Evolutionary conservation across 2,329 filamentous ascomycete species (phyloP), one percentile per base, ranked within the genome.

Genomic region (Penicillium sp.): DNA sequence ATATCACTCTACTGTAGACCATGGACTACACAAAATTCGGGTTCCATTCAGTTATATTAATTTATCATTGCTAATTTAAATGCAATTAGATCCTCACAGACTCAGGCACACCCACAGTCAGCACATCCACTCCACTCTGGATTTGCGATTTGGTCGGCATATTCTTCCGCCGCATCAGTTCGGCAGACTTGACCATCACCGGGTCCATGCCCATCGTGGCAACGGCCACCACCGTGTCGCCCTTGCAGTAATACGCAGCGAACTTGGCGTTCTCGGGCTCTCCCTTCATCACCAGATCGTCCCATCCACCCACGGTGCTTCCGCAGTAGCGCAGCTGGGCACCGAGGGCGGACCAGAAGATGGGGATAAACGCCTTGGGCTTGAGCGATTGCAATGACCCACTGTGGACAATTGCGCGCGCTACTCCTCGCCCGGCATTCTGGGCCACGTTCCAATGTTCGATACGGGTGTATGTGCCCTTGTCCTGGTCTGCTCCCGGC

Each of bases 361-460:
- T 80, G 0, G 93, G 93, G 51, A 93, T 91, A 70, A 95, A 96
- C 2, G 80, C 75, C 60, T 86, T 82, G 1, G 82, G 75, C 54
- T 77, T 76, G 40, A 77, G 67, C 7, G 77, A 59, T 3, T 55
- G 55, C 70, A 47, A 6, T 58, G 53, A 15, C 57, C 53, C 0
- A 84, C 79, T n/a, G 61, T 85, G 76, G 57, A 82, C 78, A 62
- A 98, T 95, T 60, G 87, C 81, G 45, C 77, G 76, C 2, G 89
- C 93, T 1, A 85, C 91, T 22, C 79, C 78, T 37, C 91, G 86
- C 3, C 93, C 93, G 1, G 87, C 77, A 63, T 97, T 96, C 65
- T 97, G 91, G 4, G 93, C 93, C 2, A 98, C 93, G 70, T 96
- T 91, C 93, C 93, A 98, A 68, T 98, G 93, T 75, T 98, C 93